Conservation (phyloP, 2,329 filamentous ascomycete species). For the Ophiocordyceps camponoti-saundersi region DNA sequence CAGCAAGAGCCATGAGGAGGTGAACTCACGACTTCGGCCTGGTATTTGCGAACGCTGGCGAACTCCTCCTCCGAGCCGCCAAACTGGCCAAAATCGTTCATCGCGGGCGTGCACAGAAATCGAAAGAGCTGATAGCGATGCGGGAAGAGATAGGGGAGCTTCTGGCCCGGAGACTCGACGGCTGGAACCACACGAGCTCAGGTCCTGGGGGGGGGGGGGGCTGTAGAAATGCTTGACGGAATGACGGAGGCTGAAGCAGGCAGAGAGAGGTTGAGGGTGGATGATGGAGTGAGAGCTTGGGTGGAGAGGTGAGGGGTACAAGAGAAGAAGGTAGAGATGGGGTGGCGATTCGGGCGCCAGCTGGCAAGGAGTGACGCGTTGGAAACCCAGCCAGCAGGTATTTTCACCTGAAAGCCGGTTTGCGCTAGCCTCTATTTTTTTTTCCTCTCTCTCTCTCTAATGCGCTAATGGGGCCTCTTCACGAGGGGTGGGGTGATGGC, state of each 20-base stretch:
- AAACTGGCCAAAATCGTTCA: constrained; percentile 56
- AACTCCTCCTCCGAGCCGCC: constrained; percentile 68
- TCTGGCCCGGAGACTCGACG: background rate
- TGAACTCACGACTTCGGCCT: constrained; percentile 50
- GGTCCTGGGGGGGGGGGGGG: background rate
- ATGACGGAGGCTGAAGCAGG: background rate
- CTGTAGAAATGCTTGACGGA: background rate
- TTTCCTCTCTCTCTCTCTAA: background rate
- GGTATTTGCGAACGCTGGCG: constrained; percentile 63
- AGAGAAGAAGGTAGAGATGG: background rate
- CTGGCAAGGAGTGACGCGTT: background rate
- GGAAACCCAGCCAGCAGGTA: constrained; percentile 1
- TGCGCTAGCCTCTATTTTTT: background rate
- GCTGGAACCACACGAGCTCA: background rate
- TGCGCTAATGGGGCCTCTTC: no score
- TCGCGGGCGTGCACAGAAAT: constrained; percentile 15
- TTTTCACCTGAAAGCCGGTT: no score
- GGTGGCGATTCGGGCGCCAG: background rate
- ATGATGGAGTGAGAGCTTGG: background rate
- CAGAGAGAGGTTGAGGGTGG: background rate
- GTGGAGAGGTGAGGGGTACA: background rate
- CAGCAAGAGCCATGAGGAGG: background rate
- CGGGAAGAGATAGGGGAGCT: background rate
- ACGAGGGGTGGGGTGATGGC: background rate
- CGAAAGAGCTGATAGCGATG: background rate